Evolutionary conservation across 2,329 filamentous ascomycete species (phyloP), one percentile per base, ranked within the genome.

Genomic region (Penicillium brevicompactum): DNA sequence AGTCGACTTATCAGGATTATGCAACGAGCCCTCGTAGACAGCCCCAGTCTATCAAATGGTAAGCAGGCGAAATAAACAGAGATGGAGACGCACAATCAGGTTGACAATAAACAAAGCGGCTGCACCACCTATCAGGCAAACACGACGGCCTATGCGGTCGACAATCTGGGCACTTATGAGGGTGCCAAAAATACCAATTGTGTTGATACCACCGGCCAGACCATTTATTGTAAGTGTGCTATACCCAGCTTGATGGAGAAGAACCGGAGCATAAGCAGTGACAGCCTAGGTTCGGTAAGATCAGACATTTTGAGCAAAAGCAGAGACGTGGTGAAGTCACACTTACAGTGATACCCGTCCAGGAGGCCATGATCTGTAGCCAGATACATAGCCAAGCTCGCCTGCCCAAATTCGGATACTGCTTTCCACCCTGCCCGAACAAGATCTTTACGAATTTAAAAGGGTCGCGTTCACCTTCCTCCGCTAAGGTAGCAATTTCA

Each of bases 131-230:
- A 79, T 76, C 21, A 80, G 57, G 56, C 77, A 78, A 8, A 50
- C 58, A 21, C 73, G 67, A 5, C 80, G 75, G 16, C 81, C 80
- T 5, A 82, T 64, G 1, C 74, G 73, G 62, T 83, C 81, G 30
- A 83, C 75, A 10, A 83, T 78, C 46, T 80, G 76, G 1, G 80
- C 77, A 50, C 76, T 78, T 53, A 81, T 79, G 32, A 81, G 76
- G 2, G 80, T 83, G 1, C 79, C 80, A 2, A 81, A 57, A 24
- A 83, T 79, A 11, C 80, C 80, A 46, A 83, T 72, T 0, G 79
- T 82, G 65, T 82, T 83, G 13, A 82, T 65, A 5, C 79, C 76
- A 4, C 81, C 81, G 1, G 80, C 76, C 9, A 83, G 75, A 34
- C 80, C 76, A 49, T 77, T 78, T 53, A 78, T 66, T 9, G 57